phyloP scores from a whole-genome alignment of 78 protist species.

The Monosiga brevicollis region DNA sequence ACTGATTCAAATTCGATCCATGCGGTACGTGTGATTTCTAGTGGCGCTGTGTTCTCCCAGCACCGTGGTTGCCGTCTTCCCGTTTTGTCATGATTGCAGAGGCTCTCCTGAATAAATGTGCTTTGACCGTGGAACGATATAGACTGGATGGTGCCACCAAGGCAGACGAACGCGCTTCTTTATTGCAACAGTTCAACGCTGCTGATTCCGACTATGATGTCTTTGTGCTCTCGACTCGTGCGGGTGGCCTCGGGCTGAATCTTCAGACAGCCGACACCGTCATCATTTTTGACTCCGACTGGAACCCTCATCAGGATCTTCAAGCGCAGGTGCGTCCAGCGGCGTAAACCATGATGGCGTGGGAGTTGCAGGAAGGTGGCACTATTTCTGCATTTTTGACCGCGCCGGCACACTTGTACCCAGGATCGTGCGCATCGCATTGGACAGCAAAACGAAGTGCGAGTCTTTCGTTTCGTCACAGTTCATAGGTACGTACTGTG shows the following conservation, averaged over 20 bases:
- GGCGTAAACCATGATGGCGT: no score
- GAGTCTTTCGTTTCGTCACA: constrained; percentile 79
- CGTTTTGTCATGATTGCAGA: neutral
- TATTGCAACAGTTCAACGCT: constrained; percentile 35
- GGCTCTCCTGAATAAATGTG: neutral
- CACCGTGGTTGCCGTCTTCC: neutral
- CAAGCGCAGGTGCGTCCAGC: constrained; percentile 30
- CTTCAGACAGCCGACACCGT: constrained; percentile 92
- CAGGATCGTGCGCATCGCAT: constrained; percentile 92
- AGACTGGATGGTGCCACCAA: constrained; percentile 35
- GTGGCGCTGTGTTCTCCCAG: no score
- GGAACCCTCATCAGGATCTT: constrained; percentile 80
- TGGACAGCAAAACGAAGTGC: constrained; percentile 92
- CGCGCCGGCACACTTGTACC: constrained; percentile 7
- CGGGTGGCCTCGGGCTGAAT: constrained; percentile 96
- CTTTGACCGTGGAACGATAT: no score
- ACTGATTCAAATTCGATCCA: no score
- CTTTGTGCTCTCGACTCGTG: constrained; percentile 67
- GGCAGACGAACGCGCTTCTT: constrained; percentile 55
- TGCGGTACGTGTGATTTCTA: no score
- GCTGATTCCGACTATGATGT: constrained; percentile 47
- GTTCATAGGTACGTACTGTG: neutral
- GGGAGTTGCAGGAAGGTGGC: neutral
- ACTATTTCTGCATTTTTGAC: neutral
- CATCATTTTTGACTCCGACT: constrained; percentile 88